These are phyloP conservation scores for Emergomyces orientalis DNA, from an alignment of 2,329 filamentous ascomycete genomes.

Conservation along the genomic window DNA sequence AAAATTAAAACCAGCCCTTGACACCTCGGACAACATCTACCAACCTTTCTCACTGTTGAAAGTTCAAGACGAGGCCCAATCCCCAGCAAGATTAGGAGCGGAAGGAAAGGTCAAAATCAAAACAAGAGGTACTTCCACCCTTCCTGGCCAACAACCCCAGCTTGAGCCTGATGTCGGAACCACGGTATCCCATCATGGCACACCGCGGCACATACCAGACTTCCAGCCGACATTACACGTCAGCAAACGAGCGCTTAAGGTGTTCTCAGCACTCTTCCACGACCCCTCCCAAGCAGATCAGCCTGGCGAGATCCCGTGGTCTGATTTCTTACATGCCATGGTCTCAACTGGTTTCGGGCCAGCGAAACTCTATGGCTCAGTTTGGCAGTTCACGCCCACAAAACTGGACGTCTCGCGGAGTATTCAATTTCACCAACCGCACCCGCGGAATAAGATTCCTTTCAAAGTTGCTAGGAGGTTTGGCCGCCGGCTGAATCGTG, in stretches of 20 bases:
- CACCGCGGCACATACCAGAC: slow-evolving; percentile 4
- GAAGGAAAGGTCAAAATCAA: slow-evolving; percentile 6
- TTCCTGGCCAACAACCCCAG: too few relatives aligned
- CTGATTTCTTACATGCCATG: slow-evolving; percentile 46
- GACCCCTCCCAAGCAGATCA: slow-evolving; percentile 24
- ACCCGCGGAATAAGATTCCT: slow-evolving; percentile 45
- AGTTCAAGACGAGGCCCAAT: background rate
- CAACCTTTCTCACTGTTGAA: slow-evolving; percentile 1
- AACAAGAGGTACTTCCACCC: slow-evolving; percentile 1
- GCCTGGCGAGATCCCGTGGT: slow-evolving; percentile 43
- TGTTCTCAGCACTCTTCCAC: slow-evolving; percentile 36
- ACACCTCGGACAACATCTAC: background rate
- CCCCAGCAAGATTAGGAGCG: too few relatives aligned
- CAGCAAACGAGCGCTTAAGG: slow-evolving; percentile 31
- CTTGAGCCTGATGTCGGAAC: background rate
- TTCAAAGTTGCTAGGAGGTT: slow-evolving; percentile 39
- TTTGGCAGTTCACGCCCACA: slow-evolving; percentile 48
- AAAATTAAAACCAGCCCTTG: background rate
- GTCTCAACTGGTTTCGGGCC: slow-evolving; percentile 40
- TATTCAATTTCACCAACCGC: slow-evolving; percentile 53
- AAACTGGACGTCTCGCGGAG: slow-evolving; percentile 34
- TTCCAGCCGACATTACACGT: slow-evolving; percentile 24
- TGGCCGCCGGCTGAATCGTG: slow-evolving; percentile 41
- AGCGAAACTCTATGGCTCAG: slow-evolving; percentile 50
- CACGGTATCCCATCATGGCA: background rate